phyloP scores from a whole-genome alignment of 163 green algal genomes.

The Prototheca cutis region DNA sequence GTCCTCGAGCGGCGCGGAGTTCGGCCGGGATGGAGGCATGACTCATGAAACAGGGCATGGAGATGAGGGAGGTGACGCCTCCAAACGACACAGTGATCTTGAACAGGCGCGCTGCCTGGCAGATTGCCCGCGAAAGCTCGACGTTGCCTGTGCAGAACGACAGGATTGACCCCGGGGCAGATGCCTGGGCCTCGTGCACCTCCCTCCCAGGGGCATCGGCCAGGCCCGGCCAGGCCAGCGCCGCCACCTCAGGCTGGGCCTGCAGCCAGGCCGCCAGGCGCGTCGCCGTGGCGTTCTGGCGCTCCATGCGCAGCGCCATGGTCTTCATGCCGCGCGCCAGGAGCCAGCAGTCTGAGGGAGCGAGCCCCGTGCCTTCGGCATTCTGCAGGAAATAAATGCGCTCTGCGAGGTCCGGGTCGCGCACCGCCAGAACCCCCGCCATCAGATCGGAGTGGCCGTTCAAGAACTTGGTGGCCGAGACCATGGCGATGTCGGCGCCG shows the following conservation, averaged over 20 bases:
- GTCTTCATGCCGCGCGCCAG: conserved; percentile 89
- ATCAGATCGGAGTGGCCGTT: conserved; percentile 88
- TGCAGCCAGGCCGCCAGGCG: conserved; percentile 71
- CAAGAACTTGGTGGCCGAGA: conserved; percentile 90
- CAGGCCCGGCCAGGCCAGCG: conserved; percentile 87
- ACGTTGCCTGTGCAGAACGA: conserved; percentile 64
- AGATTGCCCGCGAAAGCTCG: conserved; percentile 60
- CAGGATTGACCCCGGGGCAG: conserved; percentile 55
- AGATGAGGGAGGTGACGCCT: conserved; percentile 79
- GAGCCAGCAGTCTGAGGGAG: conserved; percentile 95
- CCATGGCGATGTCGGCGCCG: conserved; percentile 96
- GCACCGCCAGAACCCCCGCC: conserved; percentile 79
- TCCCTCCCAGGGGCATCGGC: conserved; percentile 40
- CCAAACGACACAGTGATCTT: conserved; percentile 90
- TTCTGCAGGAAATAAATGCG: conserved; percentile 74
- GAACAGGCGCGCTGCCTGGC: conserved; percentile 82
- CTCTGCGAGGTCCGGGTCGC: conserved; percentile 56
- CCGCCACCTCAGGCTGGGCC: conserved; percentile 65
- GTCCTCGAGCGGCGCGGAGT: conserved; percentile 70
- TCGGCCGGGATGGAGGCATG: conserved; percentile 86
- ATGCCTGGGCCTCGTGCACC: conserved; percentile 58
- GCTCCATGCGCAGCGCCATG: conserved; percentile 92
- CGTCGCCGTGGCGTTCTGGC: conserved; percentile 42
- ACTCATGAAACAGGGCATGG: conserved; percentile 92
- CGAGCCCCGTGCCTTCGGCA: conserved; percentile 77